A percentile compares a stretch with the other conserved stretches of the same genome.
Evolutionary conservation across 345 rosid genomes (phyloP).

Genomic region (Eucalyptus curtisii): DNA sequence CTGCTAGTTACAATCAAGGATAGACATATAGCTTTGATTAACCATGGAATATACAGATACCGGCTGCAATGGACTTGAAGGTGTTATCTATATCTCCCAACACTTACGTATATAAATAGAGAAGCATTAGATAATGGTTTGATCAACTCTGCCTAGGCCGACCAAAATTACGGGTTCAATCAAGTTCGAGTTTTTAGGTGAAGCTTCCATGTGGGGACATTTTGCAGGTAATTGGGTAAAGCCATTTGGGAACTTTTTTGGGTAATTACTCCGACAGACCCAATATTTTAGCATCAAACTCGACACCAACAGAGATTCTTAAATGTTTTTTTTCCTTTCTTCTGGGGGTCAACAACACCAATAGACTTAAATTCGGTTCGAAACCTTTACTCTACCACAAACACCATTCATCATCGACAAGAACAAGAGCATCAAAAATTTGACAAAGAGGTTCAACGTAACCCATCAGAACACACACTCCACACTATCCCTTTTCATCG

Average conservation of each 20-base stretch:
- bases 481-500: neutral
- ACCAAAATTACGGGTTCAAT: neutral
- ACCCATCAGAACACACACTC: neutral
- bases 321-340: no score
- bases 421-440: neutral
- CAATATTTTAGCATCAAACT: neutral
- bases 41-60: neutral
- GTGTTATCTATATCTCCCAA: neutral
- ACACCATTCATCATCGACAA: neutral
- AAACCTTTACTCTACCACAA: neutral
- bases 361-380: neutral
- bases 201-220: neutral
- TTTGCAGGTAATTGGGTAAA: neutral
- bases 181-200: neutral
- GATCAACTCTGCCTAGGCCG: neutral
- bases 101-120: neutral
- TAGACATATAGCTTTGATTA: neutral
- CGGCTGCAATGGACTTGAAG: neutral
- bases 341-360: neutral
- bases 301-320: neutral
- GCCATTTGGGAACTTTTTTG: neutral
- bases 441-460: neutral
- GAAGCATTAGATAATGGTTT: neutral
- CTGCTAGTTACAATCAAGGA: neutral
- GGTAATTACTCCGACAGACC: neutral